Evolutionary conservation across 371 early-diverging fungal species (phyloP).

Genomic region (Enterospora canceri): DNA sequence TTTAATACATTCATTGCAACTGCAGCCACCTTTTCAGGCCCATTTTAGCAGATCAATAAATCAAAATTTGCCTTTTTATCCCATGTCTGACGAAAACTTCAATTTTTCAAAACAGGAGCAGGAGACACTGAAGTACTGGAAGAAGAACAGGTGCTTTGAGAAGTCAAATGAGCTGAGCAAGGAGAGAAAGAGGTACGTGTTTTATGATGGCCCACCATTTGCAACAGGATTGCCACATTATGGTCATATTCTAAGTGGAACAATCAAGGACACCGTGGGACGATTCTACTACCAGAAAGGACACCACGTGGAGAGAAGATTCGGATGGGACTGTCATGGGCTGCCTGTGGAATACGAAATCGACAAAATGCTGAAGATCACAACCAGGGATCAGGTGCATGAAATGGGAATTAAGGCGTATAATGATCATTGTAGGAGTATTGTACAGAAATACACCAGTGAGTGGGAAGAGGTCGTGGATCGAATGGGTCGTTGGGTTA

Average conservation of each 20-base stretch:
- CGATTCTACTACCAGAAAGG: slow-evolving; percentile 90
- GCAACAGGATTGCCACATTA: slow-evolving; percentile 99
- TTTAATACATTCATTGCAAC: neutral
- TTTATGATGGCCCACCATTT: slow-evolving; percentile 99
- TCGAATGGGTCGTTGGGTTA: slow-evolving; percentile 97
- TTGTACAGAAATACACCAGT: slow-evolving; percentile 86
- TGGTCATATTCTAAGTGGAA: slow-evolving; percentile 96
- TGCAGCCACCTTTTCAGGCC: neutral
- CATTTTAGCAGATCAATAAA: neutral
- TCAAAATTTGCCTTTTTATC: neutral
- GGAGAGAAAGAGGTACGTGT: slow-evolving; percentile 57
- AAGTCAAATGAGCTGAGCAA: slow-evolving; percentile 72
- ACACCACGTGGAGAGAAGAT: slow-evolving; percentile 87
- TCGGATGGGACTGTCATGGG: slow-evolving; percentile 99
- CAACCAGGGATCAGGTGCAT: slow-evolving; percentile 66
- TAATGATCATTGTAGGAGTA: slow-evolving; percentile 88
- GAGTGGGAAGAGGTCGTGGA: slow-evolving; percentile 93
- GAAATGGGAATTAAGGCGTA: slow-evolving; percentile 94
- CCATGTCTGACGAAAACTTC: slow-evolving; percentile 37
- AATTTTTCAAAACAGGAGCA: slow-evolving; percentile 66
- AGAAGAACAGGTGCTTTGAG: slow-evolving; percentile 87
- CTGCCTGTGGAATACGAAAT: slow-evolving; percentile 98
- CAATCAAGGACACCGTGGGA: slow-evolving; percentile 98
- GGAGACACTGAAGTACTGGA: slow-evolving; percentile 82
- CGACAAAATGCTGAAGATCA: slow-evolving; percentile 87